Percentiles rank a stretch among this genome's conserved stretches.
Conservation (phyloP, 1,139 yeast species). For the Pichia sp. region DNA sequence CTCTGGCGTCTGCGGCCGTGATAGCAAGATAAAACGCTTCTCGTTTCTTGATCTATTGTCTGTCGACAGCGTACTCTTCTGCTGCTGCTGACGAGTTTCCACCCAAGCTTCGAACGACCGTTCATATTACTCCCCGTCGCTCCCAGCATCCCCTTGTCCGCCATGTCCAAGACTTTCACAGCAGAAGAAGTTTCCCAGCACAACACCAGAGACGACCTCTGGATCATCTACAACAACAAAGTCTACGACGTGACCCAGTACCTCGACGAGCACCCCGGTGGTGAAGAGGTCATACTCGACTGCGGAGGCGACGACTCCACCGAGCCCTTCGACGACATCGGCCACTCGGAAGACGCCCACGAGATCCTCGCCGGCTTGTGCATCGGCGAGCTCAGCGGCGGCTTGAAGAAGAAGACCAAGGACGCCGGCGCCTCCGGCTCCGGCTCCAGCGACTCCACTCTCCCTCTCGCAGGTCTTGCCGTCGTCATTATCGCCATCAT, state of each 20-base stretch:
- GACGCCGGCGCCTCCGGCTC: constrained; percentile 8
- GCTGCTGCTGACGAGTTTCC: background rate
- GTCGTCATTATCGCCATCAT: constrained; percentile 26
- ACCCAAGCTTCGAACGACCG: no score
- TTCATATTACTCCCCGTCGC: no score
- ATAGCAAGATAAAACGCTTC: no score
- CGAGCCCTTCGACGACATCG: constrained; percentile 91
- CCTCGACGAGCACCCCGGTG: constrained; percentile 97
- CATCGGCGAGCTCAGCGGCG: constrained; percentile 61
- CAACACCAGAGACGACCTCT: constrained; percentile 71
- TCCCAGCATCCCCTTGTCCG: background rate
- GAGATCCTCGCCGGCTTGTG: constrained; percentile 64
- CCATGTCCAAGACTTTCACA: constrained; percentile 42
- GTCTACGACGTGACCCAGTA: constrained; percentile 84
- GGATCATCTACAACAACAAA: constrained; percentile 87
- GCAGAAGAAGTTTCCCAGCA: constrained; percentile 76
- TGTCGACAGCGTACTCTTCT: background rate
- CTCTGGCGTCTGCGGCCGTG: no score
- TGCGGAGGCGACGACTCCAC: constrained; percentile 93
- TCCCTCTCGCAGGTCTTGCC: constrained; percentile 25
- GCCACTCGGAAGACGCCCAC: constrained; percentile 95
- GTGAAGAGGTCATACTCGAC: constrained; percentile 92
- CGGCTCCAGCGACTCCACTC: constrained; percentile 15
- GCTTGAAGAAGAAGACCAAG: constrained; percentile 20
- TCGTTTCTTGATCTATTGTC: no score